phyloP scores from a whole-genome alignment of 192 early-diverging fungal genomes.

The Spizellomyces punctatus region DNA sequence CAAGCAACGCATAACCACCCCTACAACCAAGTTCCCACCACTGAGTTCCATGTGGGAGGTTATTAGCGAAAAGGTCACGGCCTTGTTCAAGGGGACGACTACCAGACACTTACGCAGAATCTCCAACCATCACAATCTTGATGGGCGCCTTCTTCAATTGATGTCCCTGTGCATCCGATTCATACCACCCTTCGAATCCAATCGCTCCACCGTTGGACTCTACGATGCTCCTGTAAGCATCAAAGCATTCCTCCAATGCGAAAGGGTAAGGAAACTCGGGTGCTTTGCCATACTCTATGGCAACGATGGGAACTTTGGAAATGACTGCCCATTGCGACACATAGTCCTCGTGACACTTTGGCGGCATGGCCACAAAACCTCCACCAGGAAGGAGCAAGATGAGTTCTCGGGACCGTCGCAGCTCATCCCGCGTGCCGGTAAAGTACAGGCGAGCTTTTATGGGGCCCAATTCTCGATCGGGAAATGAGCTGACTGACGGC shows the following conservation, averaged over 20 bases:
- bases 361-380: conserved; percentile 91
- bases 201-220: conserved; percentile 77
- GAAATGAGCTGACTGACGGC: conserved; percentile 48
- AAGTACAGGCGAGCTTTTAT: conserved; percentile 51
- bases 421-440: conserved; percentile 38
- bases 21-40: conserved; percentile 86
- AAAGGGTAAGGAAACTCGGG: conserved; percentile 95
- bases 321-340: conserved; percentile 76
- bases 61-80: no score
- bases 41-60: conserved; percentile 7
- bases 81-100: no score
- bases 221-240: conserved; percentile 74
- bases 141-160: conserved; percentile 52
- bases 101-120: conserved; percentile 79
- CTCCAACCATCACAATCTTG: conserved; percentile 79
- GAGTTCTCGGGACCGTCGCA: conserved; percentile 29
- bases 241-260: conserved; percentile 89
- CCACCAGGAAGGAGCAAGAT: conserved; percentile 66
- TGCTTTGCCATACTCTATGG: conserved; percentile 91
- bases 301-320: conserved; percentile 72
- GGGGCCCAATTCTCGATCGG: conserved; percentile 25
- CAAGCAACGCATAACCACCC: conserved; percentile 78
- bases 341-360: conserved; percentile 85
- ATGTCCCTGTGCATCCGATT: conserved; percentile 26
- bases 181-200: conserved; percentile 68